Conservation (phyloP, 129 eudicot species). For the Flaveria robusta region DNA sequence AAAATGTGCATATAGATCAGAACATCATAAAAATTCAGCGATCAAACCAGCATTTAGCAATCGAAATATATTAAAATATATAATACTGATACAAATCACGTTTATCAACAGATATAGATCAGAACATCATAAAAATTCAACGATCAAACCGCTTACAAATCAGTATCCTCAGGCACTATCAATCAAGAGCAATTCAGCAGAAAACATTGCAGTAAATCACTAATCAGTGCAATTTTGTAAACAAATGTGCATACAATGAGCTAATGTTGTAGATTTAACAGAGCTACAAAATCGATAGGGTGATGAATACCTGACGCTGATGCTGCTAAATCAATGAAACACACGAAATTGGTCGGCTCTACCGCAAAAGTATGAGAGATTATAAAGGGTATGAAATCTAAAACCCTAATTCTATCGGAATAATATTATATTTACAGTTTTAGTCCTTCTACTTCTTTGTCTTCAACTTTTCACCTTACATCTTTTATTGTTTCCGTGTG, state of each 20-base stretch:
- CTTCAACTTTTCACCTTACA: not conserved
- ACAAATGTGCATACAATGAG: not conserved
- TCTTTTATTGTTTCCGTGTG: not conserved
- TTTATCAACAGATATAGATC: not conserved
- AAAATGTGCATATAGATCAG: not conserved
- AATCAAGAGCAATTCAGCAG: not conserved
- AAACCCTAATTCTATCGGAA: not conserved
- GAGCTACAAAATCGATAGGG: not conserved
- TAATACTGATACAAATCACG: not conserved
- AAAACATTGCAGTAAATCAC: not conserved
- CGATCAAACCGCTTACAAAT: not conserved
- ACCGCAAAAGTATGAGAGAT: not conserved
- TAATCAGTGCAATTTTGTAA: not conserved
- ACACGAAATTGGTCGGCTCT: not conserved
- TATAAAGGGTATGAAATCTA: conserved; percentile 2
- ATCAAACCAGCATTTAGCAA: not conserved
- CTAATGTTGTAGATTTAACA: too few relatives aligned
- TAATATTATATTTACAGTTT: not conserved
- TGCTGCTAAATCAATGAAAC: not conserved
- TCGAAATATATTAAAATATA: not conserved
- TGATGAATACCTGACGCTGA: not conserved
- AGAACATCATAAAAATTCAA: not conserved
- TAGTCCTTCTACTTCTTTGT: not conserved
- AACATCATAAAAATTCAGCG: not conserved
- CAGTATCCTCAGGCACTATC: not conserved